phyloP scores from a whole-genome alignment of 371 early-diverging fungal genomes.

The Haplosporangium sp. region DNA sequence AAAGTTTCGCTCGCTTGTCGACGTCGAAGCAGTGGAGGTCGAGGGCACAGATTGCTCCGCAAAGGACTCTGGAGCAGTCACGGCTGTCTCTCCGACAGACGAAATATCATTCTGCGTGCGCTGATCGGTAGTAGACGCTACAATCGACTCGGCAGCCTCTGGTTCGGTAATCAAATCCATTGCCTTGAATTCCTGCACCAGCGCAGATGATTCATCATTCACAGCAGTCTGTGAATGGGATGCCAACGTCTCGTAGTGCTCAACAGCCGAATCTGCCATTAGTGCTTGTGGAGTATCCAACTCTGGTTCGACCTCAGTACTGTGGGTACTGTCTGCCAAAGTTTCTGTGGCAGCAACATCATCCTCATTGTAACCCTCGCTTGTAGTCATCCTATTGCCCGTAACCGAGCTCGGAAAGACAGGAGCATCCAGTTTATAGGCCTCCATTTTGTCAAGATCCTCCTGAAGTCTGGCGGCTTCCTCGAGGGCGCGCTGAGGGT shows the following conservation, averaged over 20 bases:
- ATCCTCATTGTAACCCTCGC: neutral
- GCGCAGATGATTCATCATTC: neutral
- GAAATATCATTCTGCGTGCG: neutral
- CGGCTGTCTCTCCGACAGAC: neutral
- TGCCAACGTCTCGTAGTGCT: slow-evolving; percentile 12
- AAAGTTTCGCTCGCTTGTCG: slow-evolving; percentile 19
- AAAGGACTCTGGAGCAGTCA: neutral
- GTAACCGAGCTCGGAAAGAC: slow-evolving; percentile 28
- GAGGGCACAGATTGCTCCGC: slow-evolving; percentile 10
- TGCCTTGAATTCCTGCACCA: neutral
- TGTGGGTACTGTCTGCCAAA: neutral
- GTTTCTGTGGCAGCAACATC: neutral
- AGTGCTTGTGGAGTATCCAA: neutral
- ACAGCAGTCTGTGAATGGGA: neutral
- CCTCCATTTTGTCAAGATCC: slow-evolving; percentile 23
- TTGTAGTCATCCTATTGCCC: neutral
- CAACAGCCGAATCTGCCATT: slow-evolving; percentile 1
- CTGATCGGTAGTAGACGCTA: neutral
- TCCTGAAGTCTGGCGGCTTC: slow-evolving; percentile 18
- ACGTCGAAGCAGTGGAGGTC: slow-evolving; percentile 15
- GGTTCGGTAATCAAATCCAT: neutral
- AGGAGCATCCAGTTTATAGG: slow-evolving; percentile 30
- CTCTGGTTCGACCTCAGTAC: neutral
- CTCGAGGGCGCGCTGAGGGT: slow-evolving; percentile 27
- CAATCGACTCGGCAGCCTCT: neutral